phyloP scores from a whole-genome alignment of 2,329 filamentous ascomycete genomes.

The Xylaria digitata region DNA sequence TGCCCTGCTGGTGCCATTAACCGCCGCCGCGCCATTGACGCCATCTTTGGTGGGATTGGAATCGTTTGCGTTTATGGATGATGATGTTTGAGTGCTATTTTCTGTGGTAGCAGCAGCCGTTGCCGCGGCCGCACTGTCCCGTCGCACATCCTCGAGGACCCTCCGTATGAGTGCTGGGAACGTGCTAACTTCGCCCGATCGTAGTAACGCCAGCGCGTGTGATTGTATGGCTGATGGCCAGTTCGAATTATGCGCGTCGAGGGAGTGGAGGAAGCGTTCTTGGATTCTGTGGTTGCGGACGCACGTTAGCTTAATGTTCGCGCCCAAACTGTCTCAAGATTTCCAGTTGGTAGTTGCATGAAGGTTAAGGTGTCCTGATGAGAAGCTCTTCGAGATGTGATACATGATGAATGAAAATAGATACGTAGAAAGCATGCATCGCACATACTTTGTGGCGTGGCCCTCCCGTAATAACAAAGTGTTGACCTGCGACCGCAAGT shows the following conservation, averaged over 20 bases:
- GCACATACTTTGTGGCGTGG: slow-evolving; percentile 66
- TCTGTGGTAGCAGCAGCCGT: slow-evolving; percentile 46
- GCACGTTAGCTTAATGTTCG: slow-evolving; percentile 21
- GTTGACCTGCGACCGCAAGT: slow-evolving; percentile 72
- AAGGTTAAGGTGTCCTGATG: slow-evolving; percentile 13
- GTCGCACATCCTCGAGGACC: slow-evolving; percentile 71
- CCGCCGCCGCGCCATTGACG: slow-evolving; percentile 28
- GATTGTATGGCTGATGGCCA: slow-evolving; percentile 71
- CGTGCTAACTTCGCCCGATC: slow-evolving; percentile 67
- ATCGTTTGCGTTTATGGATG: slow-evolving; percentile 31
- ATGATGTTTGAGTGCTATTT: slow-evolving; percentile 29
- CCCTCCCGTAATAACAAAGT: slow-evolving; percentile 67
- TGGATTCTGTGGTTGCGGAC: slow-evolving; percentile 63
- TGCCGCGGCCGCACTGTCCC: slow-evolving; percentile 56
- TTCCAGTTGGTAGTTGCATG: background rate
- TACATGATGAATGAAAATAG: slow-evolving; percentile 5
- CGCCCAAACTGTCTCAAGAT: background rate
- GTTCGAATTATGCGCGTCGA: slow-evolving; percentile 69
- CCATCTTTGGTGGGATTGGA: slow-evolving; percentile 37
- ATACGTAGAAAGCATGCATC: slow-evolving; percentile 13
- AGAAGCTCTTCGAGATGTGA: background rate
- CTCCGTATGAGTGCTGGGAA: slow-evolving; percentile 71
- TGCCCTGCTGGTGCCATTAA: slow-evolving; percentile 35
- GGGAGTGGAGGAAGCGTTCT: slow-evolving; percentile 70
- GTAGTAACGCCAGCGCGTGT: slow-evolving; percentile 70